Evolutionary conservation across 2,329 filamentous ascomycete species (phyloP), one percentile per base, ranked within the genome.

Genomic region (Fusarium foetens): DNA sequence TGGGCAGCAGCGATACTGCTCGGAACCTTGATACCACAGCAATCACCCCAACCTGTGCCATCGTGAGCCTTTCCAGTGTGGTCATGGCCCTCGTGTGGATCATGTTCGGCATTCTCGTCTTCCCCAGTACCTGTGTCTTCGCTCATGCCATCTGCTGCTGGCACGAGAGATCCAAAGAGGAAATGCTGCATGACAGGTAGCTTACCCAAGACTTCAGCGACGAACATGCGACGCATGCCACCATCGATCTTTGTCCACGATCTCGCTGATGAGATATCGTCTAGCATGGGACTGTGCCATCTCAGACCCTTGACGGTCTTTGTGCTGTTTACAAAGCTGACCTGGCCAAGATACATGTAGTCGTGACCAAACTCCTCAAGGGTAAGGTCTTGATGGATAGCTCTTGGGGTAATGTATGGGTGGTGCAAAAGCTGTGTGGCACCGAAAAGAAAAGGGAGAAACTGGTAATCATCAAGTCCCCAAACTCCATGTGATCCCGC

Each of bases 171-270:
- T 2, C 96, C 96, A 78, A 99, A 99, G 60, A 99, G 79, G 76
- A 99, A 99, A 81, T 99, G 97, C 83, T 99, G 96, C 94, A 98
- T 98, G 46, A 99, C 95, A 2, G 96, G 96, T 61, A 99, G 81
- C 82, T 99, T 99, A 36, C 93, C 91, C 57, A 99, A 82, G 2
- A 99, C 95, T 82, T 99, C 96, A 43, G 92, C 93, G 57, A 95
- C 88, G 79, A 98, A 98, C 97, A 99, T 99, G 74, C 94, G 93
- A 68, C 93, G 89, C 97, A 99, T 98, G 11, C 96, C 96, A 31
- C 88, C 92, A 80, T 98, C 95, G 54, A 99, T 93, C 85, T 99
- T 99, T 72, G 83, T 84, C 96, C 96, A 99, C 42, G 87, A 93
- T 80, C 94, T 95, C 21, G 95, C 93, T 3, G 94, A 91, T 7